Percentiles rank a stretch among this genome's conserved stretches.
phyloP scores from a whole-genome alignment of 139 green algal genomes.

The Axilococcus clingmanii region DNA sequence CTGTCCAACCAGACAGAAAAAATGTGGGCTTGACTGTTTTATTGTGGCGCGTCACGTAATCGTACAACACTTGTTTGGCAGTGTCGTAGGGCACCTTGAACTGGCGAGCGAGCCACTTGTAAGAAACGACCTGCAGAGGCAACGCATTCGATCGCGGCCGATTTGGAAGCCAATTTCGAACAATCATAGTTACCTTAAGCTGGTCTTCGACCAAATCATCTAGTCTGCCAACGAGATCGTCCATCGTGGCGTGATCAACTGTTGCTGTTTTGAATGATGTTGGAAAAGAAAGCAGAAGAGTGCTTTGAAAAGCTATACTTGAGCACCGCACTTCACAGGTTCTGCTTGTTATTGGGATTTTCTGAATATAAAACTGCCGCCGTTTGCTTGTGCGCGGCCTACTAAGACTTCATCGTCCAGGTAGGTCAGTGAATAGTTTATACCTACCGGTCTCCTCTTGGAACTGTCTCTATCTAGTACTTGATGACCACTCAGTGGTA shows the following conservation, averaged over 20 bases:
- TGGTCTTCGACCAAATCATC: too few relatives aligned
- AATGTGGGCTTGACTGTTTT: too few relatives aligned
- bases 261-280: too few relatives aligned
- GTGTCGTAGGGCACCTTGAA: slow-evolving; percentile 28
- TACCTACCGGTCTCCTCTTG: not conserved
- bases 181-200: too few relatives aligned
- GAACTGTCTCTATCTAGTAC: not conserved
- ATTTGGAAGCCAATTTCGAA: too few relatives aligned
- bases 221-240: too few relatives aligned
- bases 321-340: too few relatives aligned
- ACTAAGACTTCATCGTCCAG: slow-evolving; percentile 40
- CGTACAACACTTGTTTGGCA: slow-evolving; percentile 33
- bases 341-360: too few relatives aligned
- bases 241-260: too few relatives aligned
- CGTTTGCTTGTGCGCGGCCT: slow-evolving; percentile 22
- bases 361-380: slow-evolving; percentile 34
- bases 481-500: slow-evolving; percentile 9
- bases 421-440: slow-evolving; percentile 15
- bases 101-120: slow-evolving; percentile 36
- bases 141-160: too few relatives aligned
- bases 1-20: slow-evolving; percentile 37
- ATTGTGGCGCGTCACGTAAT: slow-evolving; percentile 16
- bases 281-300: too few relatives aligned
- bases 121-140: slow-evolving; percentile 36
- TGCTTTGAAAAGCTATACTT: too few relatives aligned